These are phyloP conservation scores for Nemania sp. DNA, from an alignment of 2,329 filamentous ascomycete species.

Conservation along the genomic window DNA sequence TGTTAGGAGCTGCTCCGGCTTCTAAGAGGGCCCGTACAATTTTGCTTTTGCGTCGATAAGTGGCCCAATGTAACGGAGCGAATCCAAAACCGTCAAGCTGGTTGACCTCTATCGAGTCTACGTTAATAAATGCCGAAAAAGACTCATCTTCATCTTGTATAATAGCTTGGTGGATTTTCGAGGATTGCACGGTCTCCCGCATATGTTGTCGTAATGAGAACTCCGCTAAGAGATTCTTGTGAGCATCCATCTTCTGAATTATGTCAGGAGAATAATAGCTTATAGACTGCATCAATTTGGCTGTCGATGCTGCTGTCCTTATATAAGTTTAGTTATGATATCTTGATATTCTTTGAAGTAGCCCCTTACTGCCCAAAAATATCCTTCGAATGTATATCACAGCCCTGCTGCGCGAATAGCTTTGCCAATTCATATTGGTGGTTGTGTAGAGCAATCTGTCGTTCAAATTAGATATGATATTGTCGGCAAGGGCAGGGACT, in stretches of 20 bases:
- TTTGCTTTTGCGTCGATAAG: background rate
- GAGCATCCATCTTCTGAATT: too few relatives aligned
- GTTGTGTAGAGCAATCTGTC: background rate
- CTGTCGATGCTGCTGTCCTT: background rate
- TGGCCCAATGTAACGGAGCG: constrained; percentile 1
- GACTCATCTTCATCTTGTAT: background rate
- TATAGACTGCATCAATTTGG: too few relatives aligned
- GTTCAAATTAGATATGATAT: background rate
- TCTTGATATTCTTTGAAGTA: background rate
- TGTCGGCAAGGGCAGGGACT: background rate
- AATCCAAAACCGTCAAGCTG: background rate
- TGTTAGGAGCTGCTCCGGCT: background rate
- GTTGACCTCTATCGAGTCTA: background rate
- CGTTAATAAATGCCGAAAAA: background rate
- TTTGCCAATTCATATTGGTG: background rate
- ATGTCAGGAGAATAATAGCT: too few relatives aligned
- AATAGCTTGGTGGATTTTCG: constrained; percentile 2
- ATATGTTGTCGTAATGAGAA: background rate
- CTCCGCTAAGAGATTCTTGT: background rate
- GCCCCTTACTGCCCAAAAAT: background rate
- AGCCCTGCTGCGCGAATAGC: background rate
- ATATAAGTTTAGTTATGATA: background rate
- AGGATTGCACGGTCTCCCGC: background rate
- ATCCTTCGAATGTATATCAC: background rate
- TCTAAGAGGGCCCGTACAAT: constrained; percentile 6